Evolutionary conservation across 2,329 filamentous ascomycete species (phyloP).

Genomic region (Harringtonia aguacate): DNA sequence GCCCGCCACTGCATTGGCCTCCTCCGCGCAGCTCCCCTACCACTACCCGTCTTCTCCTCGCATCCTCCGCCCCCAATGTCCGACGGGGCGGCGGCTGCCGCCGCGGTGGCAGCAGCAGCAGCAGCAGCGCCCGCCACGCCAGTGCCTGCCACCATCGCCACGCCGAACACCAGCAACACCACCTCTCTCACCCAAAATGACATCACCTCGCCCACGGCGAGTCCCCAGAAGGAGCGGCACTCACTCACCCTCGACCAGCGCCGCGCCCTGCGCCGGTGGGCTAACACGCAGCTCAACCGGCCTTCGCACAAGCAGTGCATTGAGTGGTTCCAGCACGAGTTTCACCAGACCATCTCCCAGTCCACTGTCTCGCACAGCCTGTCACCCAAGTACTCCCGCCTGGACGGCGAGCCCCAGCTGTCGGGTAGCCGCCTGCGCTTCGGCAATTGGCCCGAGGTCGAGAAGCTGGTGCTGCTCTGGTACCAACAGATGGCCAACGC

Average conservation of each 20-base stretch:
- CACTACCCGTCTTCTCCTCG: neutral
- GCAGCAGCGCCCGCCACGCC: neutral
- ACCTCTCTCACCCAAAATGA: neutral
- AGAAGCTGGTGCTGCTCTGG: conserved; percentile 46
- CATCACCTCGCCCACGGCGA: conserved; percentile 5
- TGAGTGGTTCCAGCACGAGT: conserved; percentile 50
- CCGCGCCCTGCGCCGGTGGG: conserved; percentile 49
- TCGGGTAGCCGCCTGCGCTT: conserved; percentile 52
- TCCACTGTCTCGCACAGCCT: conserved; percentile 53
- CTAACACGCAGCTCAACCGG: conserved; percentile 42
- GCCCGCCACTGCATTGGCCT: too few relatives aligned
- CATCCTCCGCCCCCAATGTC: conserved; percentile 6
- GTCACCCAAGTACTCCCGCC: conserved; percentile 50
- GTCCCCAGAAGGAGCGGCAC: conserved; percentile 38
- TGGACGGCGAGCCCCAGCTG: conserved; percentile 50
- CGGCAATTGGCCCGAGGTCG: conserved; percentile 54
- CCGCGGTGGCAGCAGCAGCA: conserved; percentile 4
- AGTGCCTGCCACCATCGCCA: neutral
- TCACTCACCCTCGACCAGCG: conserved; percentile 53
- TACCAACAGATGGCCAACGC: conserved; percentile 39
- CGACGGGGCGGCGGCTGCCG: conserved; percentile 7
- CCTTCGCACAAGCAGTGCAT: conserved; percentile 53
- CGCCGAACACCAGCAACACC: neutral
- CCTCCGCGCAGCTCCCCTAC: neutral
- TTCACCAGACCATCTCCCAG: conserved; percentile 50